Evolutionary conservation across 495 filamentous ascomycete species (phyloP).

Genomic region (Neurospora discreta): DNA sequence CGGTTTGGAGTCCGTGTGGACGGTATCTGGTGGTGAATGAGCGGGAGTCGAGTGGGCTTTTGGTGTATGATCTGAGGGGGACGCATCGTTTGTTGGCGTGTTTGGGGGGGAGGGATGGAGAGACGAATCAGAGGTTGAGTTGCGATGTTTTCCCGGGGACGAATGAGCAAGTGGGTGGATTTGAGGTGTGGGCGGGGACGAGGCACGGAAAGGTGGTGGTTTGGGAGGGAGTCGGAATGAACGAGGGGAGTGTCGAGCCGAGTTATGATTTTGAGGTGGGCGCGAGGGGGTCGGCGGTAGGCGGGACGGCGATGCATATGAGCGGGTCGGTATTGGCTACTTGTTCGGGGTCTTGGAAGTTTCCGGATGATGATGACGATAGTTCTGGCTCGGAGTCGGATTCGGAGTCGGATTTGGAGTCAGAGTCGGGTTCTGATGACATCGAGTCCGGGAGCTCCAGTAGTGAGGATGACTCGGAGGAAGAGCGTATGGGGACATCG

Average conservation of each 20-base stretch:
- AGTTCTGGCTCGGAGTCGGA: not conserved
- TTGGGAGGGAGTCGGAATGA: conserved; percentile 54
- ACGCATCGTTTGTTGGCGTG: conserved; percentile 56
- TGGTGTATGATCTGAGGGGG: conserved; percentile 78
- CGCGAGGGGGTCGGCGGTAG: conserved; percentile 36
- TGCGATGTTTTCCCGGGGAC: conserved; percentile 51
- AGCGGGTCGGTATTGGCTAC: conserved; percentile 61
- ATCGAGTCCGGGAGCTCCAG: conserved; percentile 2
- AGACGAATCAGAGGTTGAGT: conserved; percentile 67
- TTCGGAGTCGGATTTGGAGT: not conserved
- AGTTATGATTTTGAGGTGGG: conserved; percentile 51
- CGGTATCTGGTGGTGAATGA: conserved; percentile 82
- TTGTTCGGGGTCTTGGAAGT: conserved; percentile 50
- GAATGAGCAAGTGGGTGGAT: conserved; percentile 36
- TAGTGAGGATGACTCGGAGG: conserved; percentile 4
- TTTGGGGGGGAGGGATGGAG: conserved; percentile 57
- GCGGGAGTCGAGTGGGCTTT: conserved; percentile 58
- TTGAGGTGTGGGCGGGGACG: conserved; percentile 78
- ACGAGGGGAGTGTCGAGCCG: conserved; percentile 42
- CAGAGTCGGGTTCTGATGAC: conserved; percentile 2
- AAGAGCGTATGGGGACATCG: not conserved
- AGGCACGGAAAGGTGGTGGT: conserved; percentile 65
- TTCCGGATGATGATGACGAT: conserved; percentile 13
- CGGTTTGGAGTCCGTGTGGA: conserved; percentile 77
- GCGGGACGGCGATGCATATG: conserved; percentile 54